These are phyloP conservation scores for Eremomyces bilateralis DNA, from an alignment of 495 filamentous ascomycete species.

Conservation along the genomic window DNA sequence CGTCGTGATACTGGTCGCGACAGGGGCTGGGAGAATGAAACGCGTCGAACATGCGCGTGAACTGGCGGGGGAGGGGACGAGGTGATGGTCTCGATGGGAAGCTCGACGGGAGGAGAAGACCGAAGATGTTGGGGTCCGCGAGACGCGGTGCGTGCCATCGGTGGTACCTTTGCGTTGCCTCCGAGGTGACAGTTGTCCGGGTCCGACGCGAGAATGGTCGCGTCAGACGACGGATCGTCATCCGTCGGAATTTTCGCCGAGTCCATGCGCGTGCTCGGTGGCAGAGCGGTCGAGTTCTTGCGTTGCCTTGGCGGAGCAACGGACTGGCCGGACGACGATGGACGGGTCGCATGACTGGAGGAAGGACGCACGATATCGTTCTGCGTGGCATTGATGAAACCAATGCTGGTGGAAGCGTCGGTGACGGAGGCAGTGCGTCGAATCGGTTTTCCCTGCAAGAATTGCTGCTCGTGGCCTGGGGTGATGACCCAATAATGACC, in stretches of 20 bases:
- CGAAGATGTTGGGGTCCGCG: too few species aligned
- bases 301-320: too few species aligned
- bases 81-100: constrained; percentile 45
- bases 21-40: too few species aligned
- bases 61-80: constrained; percentile 74
- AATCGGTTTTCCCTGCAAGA: constrained; percentile 60
- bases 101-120: too few species aligned
- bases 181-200: constrained; percentile 37
- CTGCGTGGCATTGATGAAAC: too few species aligned
- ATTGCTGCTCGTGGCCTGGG: constrained; percentile 67
- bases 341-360: constrained; percentile 7
- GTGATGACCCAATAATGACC: constrained; percentile 97
- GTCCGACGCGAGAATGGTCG: constrained; percentile 81
- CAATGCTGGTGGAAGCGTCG: constrained; percentile 14
- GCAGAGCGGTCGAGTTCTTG: too few species aligned
- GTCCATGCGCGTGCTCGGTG: constrained; percentile 14
- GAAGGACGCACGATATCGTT: constrained; percentile 13
- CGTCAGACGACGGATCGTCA: constrained; percentile 68
- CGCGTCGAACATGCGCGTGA: too few species aligned
- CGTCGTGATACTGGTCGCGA: constrained; percentile 23
- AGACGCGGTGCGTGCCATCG: too few species aligned
- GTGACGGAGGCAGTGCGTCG: constrained; percentile 29
- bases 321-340: too few species aligned
- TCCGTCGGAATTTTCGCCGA: constrained; percentile 27
- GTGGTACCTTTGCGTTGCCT: constrained; percentile 51